Percentiles rank a stretch among this genome's conserved stretches.
Conservation (phyloP, 805 yeast genomes). For the Cephaloascus albidus region DNA sequence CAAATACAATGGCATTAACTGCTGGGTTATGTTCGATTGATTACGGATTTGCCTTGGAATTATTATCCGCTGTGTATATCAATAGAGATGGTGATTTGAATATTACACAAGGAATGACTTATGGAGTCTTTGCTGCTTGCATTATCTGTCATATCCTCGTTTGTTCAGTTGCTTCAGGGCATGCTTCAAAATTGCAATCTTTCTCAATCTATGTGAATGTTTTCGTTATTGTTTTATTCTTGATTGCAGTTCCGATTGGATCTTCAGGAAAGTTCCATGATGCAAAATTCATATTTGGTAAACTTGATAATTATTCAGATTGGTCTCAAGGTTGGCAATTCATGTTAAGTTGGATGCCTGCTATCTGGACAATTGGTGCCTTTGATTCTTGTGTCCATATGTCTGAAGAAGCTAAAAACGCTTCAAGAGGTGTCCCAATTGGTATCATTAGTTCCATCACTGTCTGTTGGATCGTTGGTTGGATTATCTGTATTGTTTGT, state of each 20-base stretch:
- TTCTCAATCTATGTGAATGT: conserved; percentile 47
- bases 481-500: conserved; percentile 40
- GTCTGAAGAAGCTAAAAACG: conserved; percentile 62
- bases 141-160: conserved; percentile 40
- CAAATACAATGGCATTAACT: conserved; percentile 58
- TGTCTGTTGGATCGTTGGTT: conserved; percentile 53
- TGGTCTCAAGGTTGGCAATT: conserved; percentile 58
- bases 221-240: conserved; percentile 39
- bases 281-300: conserved; percentile 47
- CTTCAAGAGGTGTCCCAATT: conserved; percentile 52
- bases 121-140: conserved; percentile 61
- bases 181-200: conserved; percentile 51
- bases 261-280: conserved; percentile 33
- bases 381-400: conserved; percentile 68
- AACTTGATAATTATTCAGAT: conserved; percentile 36
- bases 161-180: conserved; percentile 48
- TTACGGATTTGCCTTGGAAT: conserved; percentile 57
- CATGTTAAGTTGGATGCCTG: conserved; percentile 52
- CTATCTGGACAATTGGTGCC: conserved; percentile 69
- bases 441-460: conserved; percentile 54
- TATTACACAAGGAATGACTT: conserved; percentile 42
- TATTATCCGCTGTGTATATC: conserved; percentile 49
- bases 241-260: conserved; percentile 62
- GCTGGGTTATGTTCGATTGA: conserved; percentile 61
- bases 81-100: conserved; percentile 45